Base-by-base conservation (phyloP, 805 yeast species). In the Starmera caribaea region DNA sequence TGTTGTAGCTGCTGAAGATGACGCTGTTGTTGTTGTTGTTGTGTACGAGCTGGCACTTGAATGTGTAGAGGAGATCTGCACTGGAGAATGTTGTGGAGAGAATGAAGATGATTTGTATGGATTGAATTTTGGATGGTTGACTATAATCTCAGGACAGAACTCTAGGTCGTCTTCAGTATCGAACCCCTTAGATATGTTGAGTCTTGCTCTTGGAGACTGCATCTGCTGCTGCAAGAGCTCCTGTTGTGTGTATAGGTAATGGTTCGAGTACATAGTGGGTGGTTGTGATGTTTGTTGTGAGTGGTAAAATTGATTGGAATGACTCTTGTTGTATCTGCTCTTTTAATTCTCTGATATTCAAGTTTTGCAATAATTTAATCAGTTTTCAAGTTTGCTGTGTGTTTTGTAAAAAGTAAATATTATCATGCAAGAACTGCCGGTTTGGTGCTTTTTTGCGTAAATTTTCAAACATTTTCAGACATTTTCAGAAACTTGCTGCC, bases 91-190 rank as follows among this genome's bases (percentile, higher is more conserved):
- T 24, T 51, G 56, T 34, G 86, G 85, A 29, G 77, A 73, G 50
- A 79, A 79, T 17, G 77, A 69, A 35, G 73, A 61, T 2, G 84
- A 77, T 3, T 83, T 77, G 53, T 79, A 78, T 5, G 86, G 85
- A 54, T 79, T 79, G 61, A 78, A 79, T 55, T 71, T 76, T 51
- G 69, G 71, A 43, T 59, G 52, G 15, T 57, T 51, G 11, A 44
- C 46, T 41, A 29, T 48, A 38, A 73, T 74, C 35, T 74, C 81
- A 2, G 83, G 83, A 48, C 83, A 76, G 45, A 76, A 76, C 54
- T 76, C 81, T 49, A 76, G 53, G 53, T 76, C 83, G 50, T 76
- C 83, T 49, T 76, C 82, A 8, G 69, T 48, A 43, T 76, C 83
- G 57, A 76, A 76, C 28, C 77, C 74, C 47, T 76, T 76, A 16